Evolutionary conservation across 495 filamentous ascomycete genomes (phyloP).

Genomic region (Podospora comata): DNA sequence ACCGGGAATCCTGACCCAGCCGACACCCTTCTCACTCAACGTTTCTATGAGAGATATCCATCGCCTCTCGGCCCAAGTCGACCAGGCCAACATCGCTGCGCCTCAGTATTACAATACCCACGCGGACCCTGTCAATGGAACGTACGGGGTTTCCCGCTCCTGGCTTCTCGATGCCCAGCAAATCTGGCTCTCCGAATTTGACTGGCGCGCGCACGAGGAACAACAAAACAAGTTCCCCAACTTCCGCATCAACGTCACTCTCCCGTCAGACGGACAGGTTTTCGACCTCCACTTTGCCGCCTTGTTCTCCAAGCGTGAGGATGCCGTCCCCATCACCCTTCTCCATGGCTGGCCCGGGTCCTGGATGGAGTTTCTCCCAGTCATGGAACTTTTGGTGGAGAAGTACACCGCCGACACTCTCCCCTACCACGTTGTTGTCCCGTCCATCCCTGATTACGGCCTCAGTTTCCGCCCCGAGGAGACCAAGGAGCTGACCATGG

Average conservation of each 20-base stretch:
- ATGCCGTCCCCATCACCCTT: conserved; percentile 60
- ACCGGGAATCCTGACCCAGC: not conserved
- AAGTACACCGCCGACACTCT: conserved; percentile 54
- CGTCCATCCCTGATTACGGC: conserved; percentile 60
- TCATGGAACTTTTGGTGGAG: conserved; percentile 41
- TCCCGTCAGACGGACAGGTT: conserved; percentile 34
- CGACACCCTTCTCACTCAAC: conserved; percentile 4
- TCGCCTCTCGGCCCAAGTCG: conserved; percentile 7
- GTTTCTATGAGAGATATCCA: conserved; percentile 5
- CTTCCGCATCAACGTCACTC: conserved; percentile 51
- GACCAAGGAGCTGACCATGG: conserved; percentile 44
- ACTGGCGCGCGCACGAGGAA: conserved; percentile 52
- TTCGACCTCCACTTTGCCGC: conserved; percentile 60
- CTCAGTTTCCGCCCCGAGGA: conserved; percentile 55
- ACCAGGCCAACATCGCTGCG: conserved; percentile 8
- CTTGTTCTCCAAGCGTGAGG: conserved; percentile 55
- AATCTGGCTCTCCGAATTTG: conserved; percentile 48
- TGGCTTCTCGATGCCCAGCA: conserved; percentile 57
- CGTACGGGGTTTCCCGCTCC: conserved; percentile 53
- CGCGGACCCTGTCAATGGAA: conserved; percentile 19
- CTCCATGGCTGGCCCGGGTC: conserved; percentile 47
- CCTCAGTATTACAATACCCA: conserved; percentile 24
- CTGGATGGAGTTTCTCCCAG: conserved; percentile 54
- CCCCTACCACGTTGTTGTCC: conserved; percentile 65
- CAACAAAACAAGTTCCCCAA: conserved; percentile 64